phyloP scores from a whole-genome alignment of 23 red algal genomes.

The Pyropia haitanensis region DNA sequence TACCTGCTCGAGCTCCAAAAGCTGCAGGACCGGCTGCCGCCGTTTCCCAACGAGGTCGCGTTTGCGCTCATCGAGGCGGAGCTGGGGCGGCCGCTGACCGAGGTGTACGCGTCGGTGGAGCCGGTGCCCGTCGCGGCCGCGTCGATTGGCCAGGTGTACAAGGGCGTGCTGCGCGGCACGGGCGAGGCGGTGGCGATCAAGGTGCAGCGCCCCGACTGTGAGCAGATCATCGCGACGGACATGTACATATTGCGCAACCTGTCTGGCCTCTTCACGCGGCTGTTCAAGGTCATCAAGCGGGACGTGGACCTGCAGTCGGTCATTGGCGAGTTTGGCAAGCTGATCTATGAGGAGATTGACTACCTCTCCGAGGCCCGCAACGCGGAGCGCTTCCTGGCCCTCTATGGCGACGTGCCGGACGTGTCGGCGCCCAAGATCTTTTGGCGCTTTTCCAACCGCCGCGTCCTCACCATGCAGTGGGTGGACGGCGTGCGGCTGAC shows the following conservation, averaged over 20 bases:
- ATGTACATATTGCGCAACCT: conserved; percentile 95
- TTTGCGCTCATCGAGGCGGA: conserved; percentile 90
- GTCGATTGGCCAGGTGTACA: conserved; percentile 96
- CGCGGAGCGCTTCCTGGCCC: conserved; percentile 71
- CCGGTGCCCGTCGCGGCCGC: conserved; percentile 93
- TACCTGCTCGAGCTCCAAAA: conserved; percentile 98
- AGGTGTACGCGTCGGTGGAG: conserved; percentile 89
- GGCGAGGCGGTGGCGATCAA: conserved; percentile 88
- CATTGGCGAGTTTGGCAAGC: conserved; percentile 98
- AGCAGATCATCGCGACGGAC: conserved; percentile 89
- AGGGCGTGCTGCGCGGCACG: conserved; percentile 53
- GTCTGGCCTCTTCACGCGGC: conserved; percentile 56
- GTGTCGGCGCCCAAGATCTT: conserved; percentile 79
- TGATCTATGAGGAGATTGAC: conserved; percentile 99
- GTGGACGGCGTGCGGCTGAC: conserved; percentile 84
- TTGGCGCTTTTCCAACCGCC: conserved; percentile 77
- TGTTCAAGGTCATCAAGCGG: conserved; percentile 61
- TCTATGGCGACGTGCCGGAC: conserved; percentile 74
- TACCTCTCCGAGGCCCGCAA: conserved; percentile 91
- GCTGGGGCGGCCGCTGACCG: conserved; percentile 43
- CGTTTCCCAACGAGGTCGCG: conserved; percentile 82
- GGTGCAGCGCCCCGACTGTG: conserved; percentile 92
- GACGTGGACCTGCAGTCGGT: conserved; percentile 88
- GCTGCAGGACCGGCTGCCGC: conserved; percentile 90
- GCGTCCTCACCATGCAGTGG: conserved; percentile 92